Percentiles rank a stretch among this genome's conserved stretches.
Conservation (phyloP, 2,329 filamentous ascomycete genomes). For the Mycosphaerella sp. region DNA sequence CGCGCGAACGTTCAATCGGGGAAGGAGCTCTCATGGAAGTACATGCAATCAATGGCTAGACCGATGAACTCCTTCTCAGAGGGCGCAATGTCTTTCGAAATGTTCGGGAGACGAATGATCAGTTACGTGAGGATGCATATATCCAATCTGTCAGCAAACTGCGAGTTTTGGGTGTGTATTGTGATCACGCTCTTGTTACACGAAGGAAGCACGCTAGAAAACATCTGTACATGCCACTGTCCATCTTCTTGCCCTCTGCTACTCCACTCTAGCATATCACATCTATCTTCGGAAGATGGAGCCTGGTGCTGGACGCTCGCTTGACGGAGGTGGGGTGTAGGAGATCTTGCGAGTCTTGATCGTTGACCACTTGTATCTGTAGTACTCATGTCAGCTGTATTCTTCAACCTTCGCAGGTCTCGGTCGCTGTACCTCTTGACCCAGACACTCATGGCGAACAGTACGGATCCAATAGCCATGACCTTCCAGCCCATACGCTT, state of each 20-base stretch:
- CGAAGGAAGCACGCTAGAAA: constrained; percentile 23
- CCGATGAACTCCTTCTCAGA: too few relatives aligned
- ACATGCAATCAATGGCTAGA: too few relatives aligned
- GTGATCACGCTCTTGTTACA: constrained; percentile 21
- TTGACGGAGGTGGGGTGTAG: constrained; percentile 23
- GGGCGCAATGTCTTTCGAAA: too few relatives aligned
- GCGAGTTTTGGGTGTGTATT: constrained; percentile 4
- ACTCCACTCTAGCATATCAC: constrained; percentile 1
- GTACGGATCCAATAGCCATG: constrained; percentile 66
- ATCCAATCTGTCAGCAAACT: too few relatives aligned
- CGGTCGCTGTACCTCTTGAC: constrained; percentile 64
- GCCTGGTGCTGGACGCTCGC: constrained; percentile 20
- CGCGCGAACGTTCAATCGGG: too few relatives aligned
- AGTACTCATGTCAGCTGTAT: constrained; percentile 26
- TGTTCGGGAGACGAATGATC: too few relatives aligned
- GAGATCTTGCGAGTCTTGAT: constrained; percentile 89
- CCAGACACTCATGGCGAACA: constrained; percentile 88
- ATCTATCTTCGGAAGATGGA: constrained; percentile 26
- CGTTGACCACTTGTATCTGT: constrained; percentile 88
- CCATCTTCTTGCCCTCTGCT: constrained; percentile 9
- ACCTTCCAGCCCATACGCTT: constrained; percentile 99
- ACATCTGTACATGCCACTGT: constrained; percentile 22
- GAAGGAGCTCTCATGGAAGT: too few relatives aligned
- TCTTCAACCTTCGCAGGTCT: background rate
- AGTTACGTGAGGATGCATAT: too few relatives aligned